Evolutionary conservation across 768 basidiomycete genomes (phyloP).

Genomic region (Scleroderma bovista): DNA sequence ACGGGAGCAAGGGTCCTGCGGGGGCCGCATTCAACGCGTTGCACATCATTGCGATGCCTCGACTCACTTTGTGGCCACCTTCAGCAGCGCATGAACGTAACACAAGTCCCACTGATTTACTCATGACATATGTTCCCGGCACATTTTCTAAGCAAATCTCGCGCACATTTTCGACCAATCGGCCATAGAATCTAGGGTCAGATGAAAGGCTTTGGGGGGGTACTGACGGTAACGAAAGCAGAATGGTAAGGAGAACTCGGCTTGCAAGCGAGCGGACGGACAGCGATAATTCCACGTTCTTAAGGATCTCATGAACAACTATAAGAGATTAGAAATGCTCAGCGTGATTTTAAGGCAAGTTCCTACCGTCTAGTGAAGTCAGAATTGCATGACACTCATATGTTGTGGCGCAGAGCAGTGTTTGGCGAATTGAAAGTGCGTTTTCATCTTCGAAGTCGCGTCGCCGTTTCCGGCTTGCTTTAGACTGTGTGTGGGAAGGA

Average conservation of each 20-base stretch:
- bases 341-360: not conserved
- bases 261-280: slow-evolving; percentile 54
- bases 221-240: slow-evolving; percentile 52
- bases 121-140: slow-evolving; percentile 53
- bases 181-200: slow-evolving; percentile 43
- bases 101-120: slow-evolving; percentile 55
- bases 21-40: not conserved
- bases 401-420: slow-evolving; percentile 42
- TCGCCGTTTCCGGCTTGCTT: slow-evolving; percentile 63
- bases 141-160: slow-evolving; percentile 43
- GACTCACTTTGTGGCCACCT: slow-evolving; percentile 26
- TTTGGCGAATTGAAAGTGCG: slow-evolving; percentile 47
- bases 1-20: slow-evolving; percentile 13
- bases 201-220: slow-evolving; percentile 50
- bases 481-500: slow-evolving; percentile 24
- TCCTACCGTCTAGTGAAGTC: slow-evolving; percentile 53
- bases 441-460: slow-evolving; percentile 74
- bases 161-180: slow-evolving; percentile 43
- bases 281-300: slow-evolving; percentile 44
- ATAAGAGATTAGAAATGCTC: slow-evolving; percentile 5
- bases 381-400: slow-evolving; percentile 52
- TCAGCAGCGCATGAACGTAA: slow-evolving; percentile 34
- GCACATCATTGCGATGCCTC: not conserved
- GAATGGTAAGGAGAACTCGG: slow-evolving; percentile 52
- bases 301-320: slow-evolving; percentile 50